Conservation (phyloP, 2,329 filamentous ascomycete species). For the Myriosclerotinia duriaeana region DNA sequence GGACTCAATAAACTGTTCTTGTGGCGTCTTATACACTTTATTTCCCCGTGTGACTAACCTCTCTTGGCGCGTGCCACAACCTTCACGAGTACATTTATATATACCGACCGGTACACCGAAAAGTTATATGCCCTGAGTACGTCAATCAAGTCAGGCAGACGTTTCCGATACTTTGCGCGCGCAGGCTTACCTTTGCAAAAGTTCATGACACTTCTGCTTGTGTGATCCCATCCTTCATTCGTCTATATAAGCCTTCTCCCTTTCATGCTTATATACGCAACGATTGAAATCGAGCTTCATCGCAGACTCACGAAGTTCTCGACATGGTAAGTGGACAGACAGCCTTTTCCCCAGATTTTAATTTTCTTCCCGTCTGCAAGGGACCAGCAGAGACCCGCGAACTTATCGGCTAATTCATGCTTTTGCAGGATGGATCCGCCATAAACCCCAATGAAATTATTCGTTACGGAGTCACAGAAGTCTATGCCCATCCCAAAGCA, state of each 20-base stretch:
- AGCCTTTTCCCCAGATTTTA: background rate
- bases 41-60: conserved; percentile 35
- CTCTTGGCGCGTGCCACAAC: conserved; percentile 34
- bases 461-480: conserved; percentile 58
- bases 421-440: conserved; percentile 47
- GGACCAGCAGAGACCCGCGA: background rate
- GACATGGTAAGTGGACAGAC: conserved; percentile 19
- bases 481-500: conserved; percentile 59
- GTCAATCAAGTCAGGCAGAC: conserved; percentile 19
- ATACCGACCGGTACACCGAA: conserved; percentile 4
- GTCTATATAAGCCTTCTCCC: conserved; percentile 20
- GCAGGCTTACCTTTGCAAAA: background rate
- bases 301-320: conserved; percentile 16
- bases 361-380: conserved; percentile 8
- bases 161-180: conserved; percentile 12
- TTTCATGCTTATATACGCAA: conserved; percentile 20
- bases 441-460: conserved; percentile 48
- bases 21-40: conserved; percentile 27
- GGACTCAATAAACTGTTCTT: conserved; percentile 5
- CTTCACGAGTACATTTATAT: conserved; percentile 21
- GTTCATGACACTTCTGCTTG: conserved; percentile 15
- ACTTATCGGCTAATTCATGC: conserved; percentile 11
- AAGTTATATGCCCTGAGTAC: conserved; percentile 7
- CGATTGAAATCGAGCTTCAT: conserved; percentile 14
- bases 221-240: conserved; percentile 14